phyloP scores from a whole-genome alignment of 345 rosid species.

The Erucastrum elatum region DNA sequence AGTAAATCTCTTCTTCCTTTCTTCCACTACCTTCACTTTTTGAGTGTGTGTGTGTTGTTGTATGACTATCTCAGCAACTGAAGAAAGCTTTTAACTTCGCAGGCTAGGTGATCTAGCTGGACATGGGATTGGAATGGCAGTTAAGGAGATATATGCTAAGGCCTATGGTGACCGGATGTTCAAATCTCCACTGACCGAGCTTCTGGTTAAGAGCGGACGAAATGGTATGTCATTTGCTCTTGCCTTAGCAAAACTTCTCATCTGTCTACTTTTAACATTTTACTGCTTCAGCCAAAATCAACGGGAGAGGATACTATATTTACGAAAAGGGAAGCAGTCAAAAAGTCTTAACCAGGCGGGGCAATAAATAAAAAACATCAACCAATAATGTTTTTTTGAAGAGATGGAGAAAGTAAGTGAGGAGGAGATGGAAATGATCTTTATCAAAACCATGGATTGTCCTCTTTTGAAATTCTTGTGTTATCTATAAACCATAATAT shows the following conservation, averaged over 20 bases:
- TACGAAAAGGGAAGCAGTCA: slow-evolving; percentile 68
- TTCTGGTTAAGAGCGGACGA: slow-evolving; percentile 72
- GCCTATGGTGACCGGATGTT: slow-evolving; percentile 70
- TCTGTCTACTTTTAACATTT: neutral
- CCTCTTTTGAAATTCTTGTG: too few relatives aligned
- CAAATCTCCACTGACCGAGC: slow-evolving; percentile 61
- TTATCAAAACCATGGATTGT: too few relatives aligned
- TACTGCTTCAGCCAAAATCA: slow-evolving; percentile 64
- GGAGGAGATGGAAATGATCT: too few relatives aligned
- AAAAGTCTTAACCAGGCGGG: neutral
- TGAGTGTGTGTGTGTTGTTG: neutral
- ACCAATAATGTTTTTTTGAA: too few relatives aligned
- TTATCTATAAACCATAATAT: too few relatives aligned
- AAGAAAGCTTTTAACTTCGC: slow-evolving; percentile 16
- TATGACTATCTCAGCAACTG: too few relatives aligned
- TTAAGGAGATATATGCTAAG: slow-evolving; percentile 53
- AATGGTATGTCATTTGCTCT: slow-evolving; percentile 53
- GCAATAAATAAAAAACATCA: neutral
- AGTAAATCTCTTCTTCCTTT: slow-evolving; percentile 53
- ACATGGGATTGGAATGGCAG: slow-evolving; percentile 77
- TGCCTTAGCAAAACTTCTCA: neutral
- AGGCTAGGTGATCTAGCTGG: slow-evolving; percentile 96
- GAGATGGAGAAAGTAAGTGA: too few relatives aligned
- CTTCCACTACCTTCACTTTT: neutral
- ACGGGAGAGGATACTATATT: slow-evolving; percentile 81